phyloP scores from a whole-genome alignment of 192 early-diverging fungal species.

The Phycomyces nitens region DNA sequence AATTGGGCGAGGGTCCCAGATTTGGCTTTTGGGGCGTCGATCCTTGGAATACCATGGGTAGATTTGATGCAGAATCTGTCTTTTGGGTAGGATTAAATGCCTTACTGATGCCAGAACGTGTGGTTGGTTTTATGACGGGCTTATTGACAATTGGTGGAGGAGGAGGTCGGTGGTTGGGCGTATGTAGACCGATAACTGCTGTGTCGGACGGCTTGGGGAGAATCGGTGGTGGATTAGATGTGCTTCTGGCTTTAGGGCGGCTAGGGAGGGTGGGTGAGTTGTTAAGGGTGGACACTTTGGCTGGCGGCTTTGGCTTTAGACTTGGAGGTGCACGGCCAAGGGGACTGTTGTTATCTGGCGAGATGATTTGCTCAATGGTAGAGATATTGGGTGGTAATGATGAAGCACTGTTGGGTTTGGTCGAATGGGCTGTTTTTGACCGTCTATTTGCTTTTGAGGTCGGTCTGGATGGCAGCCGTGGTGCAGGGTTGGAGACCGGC shows the following conservation, averaged over 20 bases:
- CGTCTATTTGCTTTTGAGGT: constrained; percentile 13
- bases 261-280: constrained; percentile 1
- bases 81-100: too few species aligned
- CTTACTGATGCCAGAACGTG: not conserved
- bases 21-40: too few species aligned
- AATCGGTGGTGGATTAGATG: constrained; percentile 10
- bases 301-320: constrained; percentile 14
- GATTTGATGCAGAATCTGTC: too few species aligned
- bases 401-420: not conserved
- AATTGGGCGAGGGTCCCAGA: too few species aligned
- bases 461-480: constrained; percentile 22
- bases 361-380: not conserved
- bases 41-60: too few species aligned
- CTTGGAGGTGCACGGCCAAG: not conserved
- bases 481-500: constrained; percentile 15
- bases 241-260: constrained; percentile 9
- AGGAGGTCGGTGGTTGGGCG: not conserved
- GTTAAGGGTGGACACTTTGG: too few species aligned
- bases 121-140: not conserved
- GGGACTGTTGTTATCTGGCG: constrained; percentile 1
- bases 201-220: not conserved
- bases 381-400: too few species aligned
- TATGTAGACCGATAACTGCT: not conserved
- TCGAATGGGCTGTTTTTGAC: not conserved
- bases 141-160: constrained; percentile 3